Percentiles rank a stretch among this genome's conserved stretches.
Evolutionary conservation across 2,329 filamentous ascomycete species (phyloP).

Genomic region (Parascedosporium putredinis): DNA sequence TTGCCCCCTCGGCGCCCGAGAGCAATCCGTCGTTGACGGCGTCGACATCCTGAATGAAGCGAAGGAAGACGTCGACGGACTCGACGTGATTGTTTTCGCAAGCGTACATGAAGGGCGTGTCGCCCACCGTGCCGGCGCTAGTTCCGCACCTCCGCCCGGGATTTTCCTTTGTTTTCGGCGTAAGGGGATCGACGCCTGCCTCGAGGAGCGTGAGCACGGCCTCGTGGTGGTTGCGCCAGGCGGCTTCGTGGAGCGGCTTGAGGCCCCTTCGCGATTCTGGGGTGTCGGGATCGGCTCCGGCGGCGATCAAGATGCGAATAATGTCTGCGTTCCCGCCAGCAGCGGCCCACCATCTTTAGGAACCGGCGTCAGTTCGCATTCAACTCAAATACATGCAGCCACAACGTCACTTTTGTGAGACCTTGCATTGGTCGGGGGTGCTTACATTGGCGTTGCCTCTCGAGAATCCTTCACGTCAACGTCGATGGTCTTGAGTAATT

Average conservation of each 20-base stretch:
- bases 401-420: no score
- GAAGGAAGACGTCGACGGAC: slow-evolving; percentile 17
- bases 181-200: slow-evolving; percentile 26
- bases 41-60: slow-evolving; percentile 15
- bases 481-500: slow-evolving; percentile 12
- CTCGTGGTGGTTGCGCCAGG: slow-evolving; percentile 18
- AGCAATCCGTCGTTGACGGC: slow-evolving; percentile 18
- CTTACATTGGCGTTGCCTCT: slow-evolving; percentile 16
- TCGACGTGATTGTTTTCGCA: slow-evolving; percentile 18
- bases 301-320: slow-evolving; percentile 13
- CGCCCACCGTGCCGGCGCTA: no score
- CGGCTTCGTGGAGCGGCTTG: slow-evolving; percentile 26
- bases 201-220: slow-evolving; percentile 21
- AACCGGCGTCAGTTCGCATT: no score
- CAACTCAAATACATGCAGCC: no score
- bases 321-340: slow-evolving; percentile 13
- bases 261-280: slow-evolving; percentile 15
- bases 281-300: slow-evolving; percentile 20
- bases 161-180: no score
- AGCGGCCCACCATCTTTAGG: slow-evolving; percentile 17
- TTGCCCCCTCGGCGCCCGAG: slow-evolving; percentile 16
- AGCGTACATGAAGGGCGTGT: slow-evolving; percentile 22
- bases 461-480: slow-evolving; percentile 12
- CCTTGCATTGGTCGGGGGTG: no score
- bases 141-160: no score